Percentiles rank a stretch among this genome's conserved stretches.
These are phyloP conservation scores for Agrocybe praecox DNA, from an alignment of 768 basidiomycete species.

Conservation along the genomic window DNA sequence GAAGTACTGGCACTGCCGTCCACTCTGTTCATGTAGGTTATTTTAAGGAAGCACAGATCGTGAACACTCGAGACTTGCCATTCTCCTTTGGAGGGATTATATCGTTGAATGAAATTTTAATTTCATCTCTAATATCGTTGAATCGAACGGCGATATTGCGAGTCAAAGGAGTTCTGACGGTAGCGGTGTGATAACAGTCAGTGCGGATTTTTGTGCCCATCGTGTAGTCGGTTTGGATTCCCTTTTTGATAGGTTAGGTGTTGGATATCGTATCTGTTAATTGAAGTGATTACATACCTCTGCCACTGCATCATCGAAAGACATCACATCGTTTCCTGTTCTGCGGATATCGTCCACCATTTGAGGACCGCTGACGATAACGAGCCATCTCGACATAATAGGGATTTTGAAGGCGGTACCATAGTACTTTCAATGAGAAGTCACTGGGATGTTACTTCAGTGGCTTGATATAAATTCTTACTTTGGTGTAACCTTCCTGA, in stretches of 20 bases:
- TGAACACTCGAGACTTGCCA: slow-evolving; percentile 1
- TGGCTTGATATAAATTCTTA: background rate
- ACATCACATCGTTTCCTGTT: slow-evolving; percentile 30
- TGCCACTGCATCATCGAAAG: slow-evolving; percentile 25
- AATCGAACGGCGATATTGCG: slow-evolving; percentile 34
- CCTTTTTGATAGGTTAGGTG: too few relatives aligned
- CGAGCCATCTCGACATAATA: slow-evolving; percentile 15
- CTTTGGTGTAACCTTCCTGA: slow-evolving; percentile 24
- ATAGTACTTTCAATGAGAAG: slow-evolving; percentile 9
- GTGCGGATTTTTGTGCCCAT: slow-evolving; percentile 29
- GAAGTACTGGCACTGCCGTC: background rate
- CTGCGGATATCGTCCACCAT: slow-evolving; percentile 51
- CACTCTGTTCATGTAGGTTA: background rate
- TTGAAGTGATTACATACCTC: slow-evolving; percentile 28
- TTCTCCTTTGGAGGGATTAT: slow-evolving; percentile 25
- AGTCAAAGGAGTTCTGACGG: slow-evolving; percentile 35
- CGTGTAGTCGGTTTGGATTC: slow-evolving; percentile 34
- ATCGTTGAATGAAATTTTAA: slow-evolving; percentile 40
- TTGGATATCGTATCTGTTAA: too few relatives aligned
- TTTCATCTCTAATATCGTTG: slow-evolving; percentile 47
- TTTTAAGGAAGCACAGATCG: background rate
- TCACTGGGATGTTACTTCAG: background rate
- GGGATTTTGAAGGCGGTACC: slow-evolving; percentile 20
- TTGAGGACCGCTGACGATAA: slow-evolving; percentile 39
- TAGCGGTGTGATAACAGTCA: slow-evolving; percentile 37